phyloP scores from a whole-genome alignment of 2,329 filamentous ascomycete species.

The Fusarium palustre region DNA sequence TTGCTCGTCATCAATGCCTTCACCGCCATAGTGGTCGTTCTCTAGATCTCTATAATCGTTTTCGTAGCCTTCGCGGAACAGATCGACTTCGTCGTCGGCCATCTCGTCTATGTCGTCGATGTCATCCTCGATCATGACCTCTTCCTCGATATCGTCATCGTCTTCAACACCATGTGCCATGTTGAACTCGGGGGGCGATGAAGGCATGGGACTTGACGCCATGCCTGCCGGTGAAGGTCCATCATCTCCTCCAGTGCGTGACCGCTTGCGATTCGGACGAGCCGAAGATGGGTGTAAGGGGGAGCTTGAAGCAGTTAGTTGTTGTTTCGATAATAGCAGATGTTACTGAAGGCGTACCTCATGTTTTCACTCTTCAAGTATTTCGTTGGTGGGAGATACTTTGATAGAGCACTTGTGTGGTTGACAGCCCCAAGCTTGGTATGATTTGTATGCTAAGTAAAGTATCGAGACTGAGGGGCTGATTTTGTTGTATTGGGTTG shows the following conservation, averaged over 20 bases:
- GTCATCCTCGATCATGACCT: slow-evolving; percentile 77
- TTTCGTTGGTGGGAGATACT: slow-evolving; percentile 17
- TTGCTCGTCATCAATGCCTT: slow-evolving; percentile 82
- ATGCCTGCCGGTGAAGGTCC: slow-evolving; percentile 62
- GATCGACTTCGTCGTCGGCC: slow-evolving; percentile 83
- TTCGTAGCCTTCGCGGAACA: slow-evolving; percentile 80
- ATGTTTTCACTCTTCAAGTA: slow-evolving; percentile 22
- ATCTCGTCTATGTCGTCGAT: slow-evolving; percentile 83
- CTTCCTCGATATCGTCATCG: slow-evolving; percentile 78
- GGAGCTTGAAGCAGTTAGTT: slow-evolving; percentile 67
- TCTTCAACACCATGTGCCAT: slow-evolving; percentile 76
- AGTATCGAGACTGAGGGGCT: slow-evolving; percentile 41
- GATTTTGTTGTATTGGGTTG: slow-evolving; percentile 34
- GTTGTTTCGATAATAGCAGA: neutral
- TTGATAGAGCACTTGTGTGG: slow-evolving; percentile 5
- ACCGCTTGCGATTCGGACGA: slow-evolving; percentile 66
- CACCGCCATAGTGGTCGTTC: slow-evolving; percentile 75
- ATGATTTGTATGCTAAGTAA: slow-evolving; percentile 9
- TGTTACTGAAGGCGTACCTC: slow-evolving; percentile 12
- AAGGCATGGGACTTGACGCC: slow-evolving; percentile 73
- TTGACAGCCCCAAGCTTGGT: slow-evolving; percentile 7
- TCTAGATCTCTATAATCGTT: slow-evolving; percentile 76
- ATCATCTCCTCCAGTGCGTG: slow-evolving; percentile 65
- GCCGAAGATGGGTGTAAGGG: slow-evolving; percentile 83
- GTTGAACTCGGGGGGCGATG: slow-evolving; percentile 70